Conservation (phyloP, 768 basidiomycete species). For the Cyathus striatus region DNA sequence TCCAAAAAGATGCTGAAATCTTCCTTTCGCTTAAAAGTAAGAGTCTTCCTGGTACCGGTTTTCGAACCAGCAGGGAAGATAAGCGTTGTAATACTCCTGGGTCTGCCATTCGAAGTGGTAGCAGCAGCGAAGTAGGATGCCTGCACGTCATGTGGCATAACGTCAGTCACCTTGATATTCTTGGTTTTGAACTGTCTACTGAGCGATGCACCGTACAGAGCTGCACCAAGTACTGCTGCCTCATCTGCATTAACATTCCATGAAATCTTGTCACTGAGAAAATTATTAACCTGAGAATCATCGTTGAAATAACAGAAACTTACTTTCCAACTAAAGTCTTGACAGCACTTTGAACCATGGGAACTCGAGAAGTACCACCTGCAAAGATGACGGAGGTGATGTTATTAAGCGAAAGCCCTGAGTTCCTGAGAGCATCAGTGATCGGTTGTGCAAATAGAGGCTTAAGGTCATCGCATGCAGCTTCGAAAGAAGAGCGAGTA, state of each 20-base stretch:
- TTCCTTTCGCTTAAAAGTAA: slow-evolving; percentile 80
- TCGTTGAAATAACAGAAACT: slow-evolving; percentile 18
- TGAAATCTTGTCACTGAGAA: slow-evolving; percentile 71
- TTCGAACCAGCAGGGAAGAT: slow-evolving; percentile 80
- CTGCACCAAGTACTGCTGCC: slow-evolving; percentile 91
- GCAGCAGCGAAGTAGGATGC: slow-evolving; percentile 69
- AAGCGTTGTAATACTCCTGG: slow-evolving; percentile 67
- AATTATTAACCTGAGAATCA: neutral
- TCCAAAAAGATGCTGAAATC: slow-evolving; percentile 78
- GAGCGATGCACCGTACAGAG: slow-evolving; percentile 84
- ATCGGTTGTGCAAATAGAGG: slow-evolving; percentile 66
- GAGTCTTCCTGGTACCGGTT: slow-evolving; percentile 75
- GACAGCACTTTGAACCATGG: slow-evolving; percentile 86
- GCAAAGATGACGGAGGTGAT: slow-evolving; percentile 89
- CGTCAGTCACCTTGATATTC: slow-evolving; percentile 80
- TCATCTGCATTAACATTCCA: slow-evolving; percentile 97
- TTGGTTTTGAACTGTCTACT: slow-evolving; percentile 95
- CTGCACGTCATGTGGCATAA: slow-evolving; percentile 69
- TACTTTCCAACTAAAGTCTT: slow-evolving; percentile 74
- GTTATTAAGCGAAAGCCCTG: slow-evolving; percentile 64
- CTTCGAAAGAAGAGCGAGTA: slow-evolving; percentile 76
- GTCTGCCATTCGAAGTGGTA: slow-evolving; percentile 39
- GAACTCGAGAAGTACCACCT: slow-evolving; percentile 85
- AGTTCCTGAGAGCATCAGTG: slow-evolving; percentile 59
- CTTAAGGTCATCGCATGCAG: slow-evolving; percentile 61